A percentile compares a stretch with the other conserved stretches of the same genome.
phyloP scores from a whole-genome alignment of 2,329 filamentous ascomycete genomes.

The Boeremia lycopersici region DNA sequence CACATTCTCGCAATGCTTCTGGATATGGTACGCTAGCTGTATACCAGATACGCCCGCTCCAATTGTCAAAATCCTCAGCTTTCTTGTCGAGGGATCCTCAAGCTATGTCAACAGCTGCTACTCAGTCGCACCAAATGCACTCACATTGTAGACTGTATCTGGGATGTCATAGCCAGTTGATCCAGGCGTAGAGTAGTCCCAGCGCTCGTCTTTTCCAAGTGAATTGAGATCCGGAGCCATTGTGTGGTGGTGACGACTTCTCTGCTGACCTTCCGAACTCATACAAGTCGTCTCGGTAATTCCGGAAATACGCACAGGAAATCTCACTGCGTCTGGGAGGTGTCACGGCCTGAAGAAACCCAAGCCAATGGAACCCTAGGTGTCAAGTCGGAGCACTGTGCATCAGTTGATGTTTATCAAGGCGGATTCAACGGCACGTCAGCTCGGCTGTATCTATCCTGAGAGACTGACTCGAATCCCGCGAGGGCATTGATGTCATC shows the following conservation, averaged over 20 bases:
- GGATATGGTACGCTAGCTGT: conserved; percentile 55
- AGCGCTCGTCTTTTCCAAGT: conserved; percentile 41
- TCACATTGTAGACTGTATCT: conserved; percentile 46
- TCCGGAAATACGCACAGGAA: background rate
- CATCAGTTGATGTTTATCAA: background rate
- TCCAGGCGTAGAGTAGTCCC: conserved; percentile 53
- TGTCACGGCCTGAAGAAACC: background rate
- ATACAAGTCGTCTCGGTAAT: background rate
- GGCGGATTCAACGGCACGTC: too few species aligned
- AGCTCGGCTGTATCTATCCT: background rate
- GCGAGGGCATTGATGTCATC: background rate
- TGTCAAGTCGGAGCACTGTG: too few species aligned
- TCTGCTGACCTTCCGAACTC: too few species aligned
- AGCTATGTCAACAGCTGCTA: background rate
- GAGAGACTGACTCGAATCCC: background rate
- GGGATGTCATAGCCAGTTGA: conserved; percentile 51
- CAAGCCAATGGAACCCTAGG: too few species aligned
- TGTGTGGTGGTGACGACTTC: background rate
- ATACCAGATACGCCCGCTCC: conserved; percentile 57
- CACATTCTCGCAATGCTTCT: conserved; percentile 51
- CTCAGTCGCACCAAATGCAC: background rate
- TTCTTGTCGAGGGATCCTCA: conserved; percentile 30
- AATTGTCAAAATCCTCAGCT: conserved; percentile 55
- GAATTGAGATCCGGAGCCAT: conserved; percentile 54
- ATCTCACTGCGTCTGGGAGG: background rate